Evolutionary conservation across 352 stramenopile species (phyloP).

Genomic region (Hyaloperonospora brassicae): DNA sequence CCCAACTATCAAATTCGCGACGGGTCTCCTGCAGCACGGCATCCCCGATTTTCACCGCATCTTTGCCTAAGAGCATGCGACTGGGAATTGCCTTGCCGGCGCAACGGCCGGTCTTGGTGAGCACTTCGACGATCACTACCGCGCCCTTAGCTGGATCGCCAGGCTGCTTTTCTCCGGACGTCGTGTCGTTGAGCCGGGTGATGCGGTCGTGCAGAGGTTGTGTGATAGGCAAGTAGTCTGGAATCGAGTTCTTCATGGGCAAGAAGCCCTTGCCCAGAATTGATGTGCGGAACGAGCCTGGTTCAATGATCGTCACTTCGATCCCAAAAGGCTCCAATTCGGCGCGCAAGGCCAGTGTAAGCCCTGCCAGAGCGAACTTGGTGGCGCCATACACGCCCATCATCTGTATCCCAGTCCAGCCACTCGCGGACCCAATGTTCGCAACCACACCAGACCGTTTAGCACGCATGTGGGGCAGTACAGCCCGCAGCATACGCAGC

Average conservation of each 20-base stretch:
- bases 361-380: conserved; percentile 34
- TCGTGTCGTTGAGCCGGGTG: conserved; percentile 11
- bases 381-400: conserved; percentile 33
- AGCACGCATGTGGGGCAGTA: conserved; percentile 39
- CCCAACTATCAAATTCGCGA: conserved; percentile 26
- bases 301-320: conserved; percentile 39
- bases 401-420: conserved; percentile 22
- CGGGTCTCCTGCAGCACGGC: conserved; percentile 12
- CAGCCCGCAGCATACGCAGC: conserved; percentile 26
- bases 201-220: conserved; percentile 19
- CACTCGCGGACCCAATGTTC: conserved; percentile 32
- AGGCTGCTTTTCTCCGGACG: conserved; percentile 12
- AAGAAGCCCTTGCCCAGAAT: conserved; percentile 31
- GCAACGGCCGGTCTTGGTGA: conserved; percentile 33
- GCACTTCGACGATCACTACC: conserved; percentile 27
- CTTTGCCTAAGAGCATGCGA: conserved; percentile 30
- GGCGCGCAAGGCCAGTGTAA: conserved; percentile 24
- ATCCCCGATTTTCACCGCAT: conserved; percentile 25
- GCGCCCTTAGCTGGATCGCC: conserved; percentile 30
- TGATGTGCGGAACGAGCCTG: conserved; percentile 35
- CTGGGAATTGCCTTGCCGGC: conserved; percentile 25
- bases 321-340: conserved; percentile 35
- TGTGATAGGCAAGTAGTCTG: conserved; percentile 27
- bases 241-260: conserved; percentile 25
- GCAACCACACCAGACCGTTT: conserved; percentile 35